A percentile compares a stretch with the other conserved stretches of the same genome.
Evolutionary conservation across 805 yeast genomes (phyloP).

Genomic region (Lipomyces lipofer): DNA sequence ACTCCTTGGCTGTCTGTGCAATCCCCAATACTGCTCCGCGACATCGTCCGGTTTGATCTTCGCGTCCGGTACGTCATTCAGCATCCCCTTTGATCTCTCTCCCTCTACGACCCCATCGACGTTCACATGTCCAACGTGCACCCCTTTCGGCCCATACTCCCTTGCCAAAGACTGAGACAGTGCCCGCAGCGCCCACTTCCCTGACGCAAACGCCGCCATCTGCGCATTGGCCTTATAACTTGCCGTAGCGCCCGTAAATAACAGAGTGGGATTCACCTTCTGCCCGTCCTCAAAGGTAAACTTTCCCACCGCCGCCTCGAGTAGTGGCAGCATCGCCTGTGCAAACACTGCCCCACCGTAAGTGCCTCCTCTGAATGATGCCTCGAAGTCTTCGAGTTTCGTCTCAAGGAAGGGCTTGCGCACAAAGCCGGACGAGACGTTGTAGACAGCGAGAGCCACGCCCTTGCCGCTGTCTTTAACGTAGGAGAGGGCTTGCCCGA

Average conservation of each 20-base stretch:
- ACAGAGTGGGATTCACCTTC: conserved; percentile 12
- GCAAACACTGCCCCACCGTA: conserved; percentile 18
- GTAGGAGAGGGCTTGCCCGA: conserved; percentile 1
- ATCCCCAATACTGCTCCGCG: conserved; percentile 24
- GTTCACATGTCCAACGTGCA: conserved; percentile 26
- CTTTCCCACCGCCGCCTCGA: conserved; percentile 6
- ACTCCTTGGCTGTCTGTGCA: conserved; percentile 21
- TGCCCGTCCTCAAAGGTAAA: neutral
- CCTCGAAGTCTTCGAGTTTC: conserved; percentile 5
- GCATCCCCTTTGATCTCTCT: conserved; percentile 4
- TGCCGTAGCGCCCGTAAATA: conserved; percentile 31
- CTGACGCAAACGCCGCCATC: conserved; percentile 21
- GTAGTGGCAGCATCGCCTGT: conserved; percentile 16
- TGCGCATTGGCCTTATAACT: conserved; percentile 24
- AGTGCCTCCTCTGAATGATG: conserved; percentile 7
- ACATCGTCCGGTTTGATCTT: conserved; percentile 23
- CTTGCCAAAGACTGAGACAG: conserved; percentile 19
- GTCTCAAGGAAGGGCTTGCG: conserved; percentile 21
- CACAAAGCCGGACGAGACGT: conserved; percentile 21
- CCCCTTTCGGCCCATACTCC: conserved; percentile 24
- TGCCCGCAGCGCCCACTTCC: conserved; percentile 23
- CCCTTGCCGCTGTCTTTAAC: conserved; percentile 14
- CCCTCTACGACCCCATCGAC: conserved; percentile 24
- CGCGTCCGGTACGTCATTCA: conserved; percentile 13
- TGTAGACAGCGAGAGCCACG: conserved; percentile 21